A percentile compares a stretch with the other conserved stretches of the same genome.
Evolutionary conservation across 176 grass and related monocot species (phyloP).

Genomic region (Areca catechu): DNA sequence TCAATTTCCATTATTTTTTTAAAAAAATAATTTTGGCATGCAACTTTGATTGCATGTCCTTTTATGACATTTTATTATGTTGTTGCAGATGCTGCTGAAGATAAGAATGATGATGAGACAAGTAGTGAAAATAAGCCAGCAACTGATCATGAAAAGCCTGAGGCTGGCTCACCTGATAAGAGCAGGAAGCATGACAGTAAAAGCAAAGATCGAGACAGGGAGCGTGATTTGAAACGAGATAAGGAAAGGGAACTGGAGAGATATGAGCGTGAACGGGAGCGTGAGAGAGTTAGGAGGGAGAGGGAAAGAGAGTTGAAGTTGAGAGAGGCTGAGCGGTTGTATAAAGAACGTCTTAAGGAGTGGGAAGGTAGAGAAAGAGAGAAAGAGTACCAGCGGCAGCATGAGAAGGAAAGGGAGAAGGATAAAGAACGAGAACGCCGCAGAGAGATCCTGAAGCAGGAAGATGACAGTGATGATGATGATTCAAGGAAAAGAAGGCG

Average conservation of each 20-base stretch:
- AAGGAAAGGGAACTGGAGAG: constrained; percentile 69
- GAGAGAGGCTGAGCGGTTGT: constrained; percentile 64
- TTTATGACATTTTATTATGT: not conserved
- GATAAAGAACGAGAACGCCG: constrained; percentile 69
- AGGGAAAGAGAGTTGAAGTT: constrained; percentile 74
- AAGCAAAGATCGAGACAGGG: constrained; percentile 27
- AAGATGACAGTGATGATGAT: constrained; percentile 89
- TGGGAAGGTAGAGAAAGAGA: constrained; percentile 96
- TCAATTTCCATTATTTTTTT: constrained; percentile 9
- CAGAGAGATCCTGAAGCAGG: constrained; percentile 79
- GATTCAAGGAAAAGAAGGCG: constrained; percentile 80
- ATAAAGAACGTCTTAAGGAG: constrained; percentile 70
- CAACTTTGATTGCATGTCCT: no score
- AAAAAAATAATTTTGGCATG: no score
- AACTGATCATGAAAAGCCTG: constrained; percentile 55
- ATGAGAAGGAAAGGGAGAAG: constrained; percentile 73
- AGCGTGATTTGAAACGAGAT: constrained; percentile 43
- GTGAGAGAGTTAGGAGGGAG: constrained; percentile 79
- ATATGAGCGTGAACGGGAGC: constrained; percentile 67
- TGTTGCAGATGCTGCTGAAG: constrained; percentile 58
- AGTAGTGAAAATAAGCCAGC: constrained; percentile 45
- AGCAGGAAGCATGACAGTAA: constrained; percentile 60
- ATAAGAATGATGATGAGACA: constrained; percentile 40
- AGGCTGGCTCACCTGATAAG: constrained; percentile 67
- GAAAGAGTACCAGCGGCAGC: constrained; percentile 68